Base-by-base conservation (phyloP, 495 filamentous ascomycete genomes). In the Talaromyces nanjingensis region DNA sequence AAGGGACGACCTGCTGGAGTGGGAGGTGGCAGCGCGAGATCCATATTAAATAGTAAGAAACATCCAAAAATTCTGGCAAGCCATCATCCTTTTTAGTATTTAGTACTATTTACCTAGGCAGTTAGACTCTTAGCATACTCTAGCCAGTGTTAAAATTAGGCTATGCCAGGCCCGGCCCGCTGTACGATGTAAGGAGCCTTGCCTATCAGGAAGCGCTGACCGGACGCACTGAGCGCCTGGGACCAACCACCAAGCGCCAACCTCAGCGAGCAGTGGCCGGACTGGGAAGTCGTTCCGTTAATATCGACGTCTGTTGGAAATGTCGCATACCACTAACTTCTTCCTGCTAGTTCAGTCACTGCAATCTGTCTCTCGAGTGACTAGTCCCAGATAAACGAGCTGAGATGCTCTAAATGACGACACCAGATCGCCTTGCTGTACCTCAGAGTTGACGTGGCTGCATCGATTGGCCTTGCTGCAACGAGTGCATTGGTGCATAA, bases 101-200 rank as follows among this genome's bases (percentile, higher is more conserved):
- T 24, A 24, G 22, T 27, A 27, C 1, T 27, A 4, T 27, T 27
- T 27, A 6, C 29, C 29, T 31, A 31, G 29, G 29, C 6, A 31
- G 29, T 31, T 31, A 31, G 29, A 6, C 29, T 29, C 7, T 33
- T 33, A 49, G 45, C 45, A 49, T 22, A 12, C 4, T 6, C 14
- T 49, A 49, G 45, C 22, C 18, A 55, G 20, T 55, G 42, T 47
- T 47, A 47, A 47, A 47, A 47, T 55, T 55, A 59, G 57, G 39
- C 59, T 27, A 24, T 61, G 34, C 33, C 39, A 61, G 59, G 59
- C 37, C 59, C 59, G 59, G 59, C 59, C 59, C 59, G 59, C 59
- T 8, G 59, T 25, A 61, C 34, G 9, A 45, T 45, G 59, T 45
- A 61, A 47, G 59, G 37, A 27, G 59, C 42, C 42, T 47, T 47